A percentile compares a stretch with the other conserved stretches of the same genome.
phyloP scores from a whole-genome alignment of 192 early-diverging fungal genomes.

The Cladochytrium replicatum region DNA sequence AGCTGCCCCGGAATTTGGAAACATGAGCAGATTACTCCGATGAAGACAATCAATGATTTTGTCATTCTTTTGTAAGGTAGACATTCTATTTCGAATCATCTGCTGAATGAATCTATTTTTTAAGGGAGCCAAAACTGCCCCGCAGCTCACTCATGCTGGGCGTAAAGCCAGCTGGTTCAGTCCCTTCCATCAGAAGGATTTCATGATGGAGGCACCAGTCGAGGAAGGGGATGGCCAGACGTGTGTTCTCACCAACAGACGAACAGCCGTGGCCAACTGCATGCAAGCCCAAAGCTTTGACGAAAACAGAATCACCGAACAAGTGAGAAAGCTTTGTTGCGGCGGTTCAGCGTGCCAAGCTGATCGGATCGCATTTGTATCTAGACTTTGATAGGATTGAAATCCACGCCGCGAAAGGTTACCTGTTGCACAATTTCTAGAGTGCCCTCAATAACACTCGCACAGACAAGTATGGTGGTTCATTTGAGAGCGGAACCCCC shows the following conservation, averaged over 20 bases:
- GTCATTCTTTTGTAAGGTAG: conserved; percentile 48
- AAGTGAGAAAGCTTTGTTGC: conserved; percentile 46
- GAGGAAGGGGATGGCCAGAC: conserved; percentile 59
- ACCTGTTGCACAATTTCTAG: conserved; percentile 71
- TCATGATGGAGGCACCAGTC: conserved; percentile 14
- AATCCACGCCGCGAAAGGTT: conserved; percentile 86
- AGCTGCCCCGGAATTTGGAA: conserved; percentile 72
- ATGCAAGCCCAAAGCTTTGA: conserved; percentile 40
- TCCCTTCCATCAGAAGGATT: conserved; percentile 8
- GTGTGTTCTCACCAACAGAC: conserved; percentile 56
- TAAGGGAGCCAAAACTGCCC: conserved; percentile 18
- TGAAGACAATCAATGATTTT: conserved; percentile 51
- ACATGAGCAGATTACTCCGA: conserved; percentile 56
- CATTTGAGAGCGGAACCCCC: conserved; percentile 75
- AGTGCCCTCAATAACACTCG: conserved; percentile 73
- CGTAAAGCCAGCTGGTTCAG: conserved; percentile 50
- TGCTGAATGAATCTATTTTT: neutral
- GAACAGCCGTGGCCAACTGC: conserved; percentile 31
- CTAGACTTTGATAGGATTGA: conserved; percentile 88
- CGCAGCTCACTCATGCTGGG: conserved; percentile 79
- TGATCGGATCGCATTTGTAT: too few species aligned
- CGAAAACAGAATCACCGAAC: conserved; percentile 41
- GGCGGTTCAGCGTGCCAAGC: conserved; percentile 59
- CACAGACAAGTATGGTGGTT: conserved; percentile 87
- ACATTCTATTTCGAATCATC: neutral